Conservation (phyloP, 2,329 filamentous ascomycete genomes). For the Microsporum canis region DNA sequence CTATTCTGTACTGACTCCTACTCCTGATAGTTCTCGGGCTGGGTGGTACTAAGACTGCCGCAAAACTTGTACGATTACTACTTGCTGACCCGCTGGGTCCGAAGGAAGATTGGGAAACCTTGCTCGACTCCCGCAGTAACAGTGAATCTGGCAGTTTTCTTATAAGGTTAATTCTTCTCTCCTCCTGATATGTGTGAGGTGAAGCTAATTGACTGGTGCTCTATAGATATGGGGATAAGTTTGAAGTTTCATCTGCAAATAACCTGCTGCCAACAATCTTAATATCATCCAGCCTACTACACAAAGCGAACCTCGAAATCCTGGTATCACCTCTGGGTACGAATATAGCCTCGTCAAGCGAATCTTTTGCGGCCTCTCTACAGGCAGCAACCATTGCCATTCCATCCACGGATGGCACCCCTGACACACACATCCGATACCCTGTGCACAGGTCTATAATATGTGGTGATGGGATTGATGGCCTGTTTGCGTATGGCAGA, state of each 20-base stretch:
- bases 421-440: constrained; percentile 57
- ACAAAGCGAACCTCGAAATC: constrained; percentile 48
- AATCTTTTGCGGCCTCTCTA: constrained; percentile 48
- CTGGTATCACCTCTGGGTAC: constrained; percentile 45
- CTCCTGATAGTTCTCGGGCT: constrained; percentile 37
- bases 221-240: constrained; percentile 44
- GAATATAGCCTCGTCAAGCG: constrained; percentile 35
- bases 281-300: constrained; percentile 46
- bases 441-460: constrained; percentile 76
- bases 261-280: constrained; percentile 45
- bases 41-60: constrained; percentile 40
- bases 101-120: constrained; percentile 55
- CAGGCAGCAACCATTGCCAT: constrained; percentile 68
- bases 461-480: constrained; percentile 60
- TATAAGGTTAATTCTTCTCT: constrained; percentile 41
- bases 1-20: background rate
- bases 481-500: constrained; percentile 38
- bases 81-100: constrained; percentile 58
- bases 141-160: constrained; percentile 47
- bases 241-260: constrained; percentile 36
- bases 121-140: constrained; percentile 43
- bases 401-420: constrained; percentile 50
- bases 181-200: background rate
- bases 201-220: background rate
- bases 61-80: constrained; percentile 54